Conservation (phyloP, 139 green algal species). For the Coelastrella sp. region DNA sequence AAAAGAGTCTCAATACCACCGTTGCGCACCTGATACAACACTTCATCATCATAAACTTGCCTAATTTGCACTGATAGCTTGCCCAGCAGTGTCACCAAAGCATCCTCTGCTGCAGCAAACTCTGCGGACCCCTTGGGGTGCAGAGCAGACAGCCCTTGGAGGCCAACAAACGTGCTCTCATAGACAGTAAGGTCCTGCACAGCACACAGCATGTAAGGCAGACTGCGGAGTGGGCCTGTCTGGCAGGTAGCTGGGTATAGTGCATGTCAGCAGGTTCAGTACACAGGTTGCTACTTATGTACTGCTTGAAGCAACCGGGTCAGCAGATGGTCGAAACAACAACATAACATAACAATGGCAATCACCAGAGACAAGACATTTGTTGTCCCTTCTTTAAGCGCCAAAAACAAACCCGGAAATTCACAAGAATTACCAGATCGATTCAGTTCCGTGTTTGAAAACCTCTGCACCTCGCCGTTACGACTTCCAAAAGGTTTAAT, state of each 20-base stretch:
- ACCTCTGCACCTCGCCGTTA: too few species aligned
- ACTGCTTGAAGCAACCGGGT: too few species aligned
- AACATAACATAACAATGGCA: too few species aligned
- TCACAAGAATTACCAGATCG: too few species aligned
- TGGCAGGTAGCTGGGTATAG: too few species aligned
- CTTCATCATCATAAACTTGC: neutral
- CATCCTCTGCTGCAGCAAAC: constrained; percentile 2
- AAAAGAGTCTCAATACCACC: neutral
- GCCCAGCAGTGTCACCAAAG: constrained; percentile 15
- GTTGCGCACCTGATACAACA: constrained; percentile 35
- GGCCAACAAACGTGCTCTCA: constrained; percentile 46
- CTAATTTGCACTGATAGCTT: neutral
- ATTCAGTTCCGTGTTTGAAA: too few species aligned
- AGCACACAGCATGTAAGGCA: neutral
- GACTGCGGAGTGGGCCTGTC: too few species aligned
- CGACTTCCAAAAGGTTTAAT: too few species aligned
- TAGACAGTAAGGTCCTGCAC: constrained; percentile 29
- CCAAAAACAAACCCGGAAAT: too few species aligned
- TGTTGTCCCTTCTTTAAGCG: too few species aligned
- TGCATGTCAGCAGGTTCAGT: neutral
- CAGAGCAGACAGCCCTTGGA: constrained; percentile 11
- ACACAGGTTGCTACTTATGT: neutral
- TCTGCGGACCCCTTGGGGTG: neutral
- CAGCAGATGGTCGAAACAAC: too few species aligned
- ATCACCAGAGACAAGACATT: too few species aligned